Percentiles rank a stretch among this genome's conserved stretches.
Conservation (phyloP, 2,329 filamentous ascomycete genomes). For the Zasmidium cellare region DNA sequence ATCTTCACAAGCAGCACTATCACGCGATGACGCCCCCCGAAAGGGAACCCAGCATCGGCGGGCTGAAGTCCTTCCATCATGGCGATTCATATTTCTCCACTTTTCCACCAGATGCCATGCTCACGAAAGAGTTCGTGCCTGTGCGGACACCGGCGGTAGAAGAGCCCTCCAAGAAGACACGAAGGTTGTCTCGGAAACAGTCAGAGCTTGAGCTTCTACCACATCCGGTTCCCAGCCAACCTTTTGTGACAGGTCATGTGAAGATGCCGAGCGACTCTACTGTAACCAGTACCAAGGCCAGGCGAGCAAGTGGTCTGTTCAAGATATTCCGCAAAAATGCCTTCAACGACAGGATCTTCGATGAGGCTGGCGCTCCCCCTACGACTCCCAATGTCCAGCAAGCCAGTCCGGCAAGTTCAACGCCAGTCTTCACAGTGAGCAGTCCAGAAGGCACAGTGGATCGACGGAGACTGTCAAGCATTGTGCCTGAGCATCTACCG, state of each 20-base stretch:
- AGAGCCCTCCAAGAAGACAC: neutral
- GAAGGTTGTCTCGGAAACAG: no score
- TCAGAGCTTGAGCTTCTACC: neutral
- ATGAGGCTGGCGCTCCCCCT: neutral
- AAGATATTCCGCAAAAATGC: slow-evolving; percentile 19
- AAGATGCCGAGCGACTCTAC: neutral
- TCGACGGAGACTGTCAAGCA: slow-evolving; percentile 4
- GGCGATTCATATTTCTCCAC: slow-evolving; percentile 28
- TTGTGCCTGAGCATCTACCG: slow-evolving; percentile 14
- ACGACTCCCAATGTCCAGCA: neutral
- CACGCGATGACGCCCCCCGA: slow-evolving; percentile 27
- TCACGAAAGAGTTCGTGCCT: slow-evolving; percentile 21
- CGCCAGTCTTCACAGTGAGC: slow-evolving; percentile 18
- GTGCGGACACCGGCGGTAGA: neutral
- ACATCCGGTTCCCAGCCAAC: neutral
- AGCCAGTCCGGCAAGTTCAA: no score
- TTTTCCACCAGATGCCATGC: slow-evolving; percentile 21
- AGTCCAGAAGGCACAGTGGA: slow-evolving; percentile 9
- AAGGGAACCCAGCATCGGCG: slow-evolving; percentile 14
- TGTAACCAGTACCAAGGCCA: slow-evolving; percentile 1
- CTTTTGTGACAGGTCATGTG: neutral
- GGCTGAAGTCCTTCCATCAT: slow-evolving; percentile 10
- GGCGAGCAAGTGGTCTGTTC: slow-evolving; percentile 22
- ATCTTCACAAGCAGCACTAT: slow-evolving; percentile 14
- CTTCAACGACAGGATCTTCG: slow-evolving; percentile 11